Evolutionary conservation across 768 basidiomycete species (phyloP).

Genomic region (Russula ochroleuca): DNA sequence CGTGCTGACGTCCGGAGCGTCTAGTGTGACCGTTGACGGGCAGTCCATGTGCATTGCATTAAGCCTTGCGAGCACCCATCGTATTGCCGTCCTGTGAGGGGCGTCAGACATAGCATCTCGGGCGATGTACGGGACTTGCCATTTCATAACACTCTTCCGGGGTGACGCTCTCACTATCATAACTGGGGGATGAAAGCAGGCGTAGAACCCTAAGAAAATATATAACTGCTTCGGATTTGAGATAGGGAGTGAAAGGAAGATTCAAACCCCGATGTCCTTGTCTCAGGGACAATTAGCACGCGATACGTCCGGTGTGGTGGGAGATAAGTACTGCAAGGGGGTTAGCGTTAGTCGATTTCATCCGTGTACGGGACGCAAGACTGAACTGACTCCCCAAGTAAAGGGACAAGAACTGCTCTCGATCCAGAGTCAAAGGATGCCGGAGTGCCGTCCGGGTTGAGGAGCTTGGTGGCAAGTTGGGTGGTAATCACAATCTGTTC

Average conservation of each 20-base stretch:
- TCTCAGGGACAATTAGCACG: slow-evolving; percentile 41
- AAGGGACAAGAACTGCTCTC: slow-evolving; percentile 61
- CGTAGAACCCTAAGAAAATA: slow-evolving; percentile 38
- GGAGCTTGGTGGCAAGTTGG: slow-evolving; percentile 65
- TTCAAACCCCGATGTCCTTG: slow-evolving; percentile 42
- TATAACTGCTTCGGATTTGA: slow-evolving; percentile 8
- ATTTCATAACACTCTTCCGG: slow-evolving; percentile 33
- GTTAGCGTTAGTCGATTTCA: neutral
- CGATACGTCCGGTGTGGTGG: slow-evolving; percentile 44
- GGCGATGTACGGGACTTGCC: slow-evolving; percentile 25
- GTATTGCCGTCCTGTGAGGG: slow-evolving; percentile 17
- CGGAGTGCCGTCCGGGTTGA: slow-evolving; percentile 58
- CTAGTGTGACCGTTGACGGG: slow-evolving; percentile 10
- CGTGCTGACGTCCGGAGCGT: slow-evolving; percentile 1
- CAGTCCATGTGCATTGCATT: neutral
- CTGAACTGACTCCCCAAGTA: slow-evolving; percentile 46
- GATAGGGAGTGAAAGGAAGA: slow-evolving; percentile 16
- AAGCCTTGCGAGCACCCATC: slow-evolving; percentile 11
- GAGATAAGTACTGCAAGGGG: slow-evolving; percentile 38
- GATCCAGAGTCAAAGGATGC: slow-evolving; percentile 63
- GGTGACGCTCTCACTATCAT: slow-evolving; percentile 22
- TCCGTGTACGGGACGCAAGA: neutral
- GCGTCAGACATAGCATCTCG: slow-evolving; percentile 1
- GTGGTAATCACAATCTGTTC: slow-evolving; percentile 54
- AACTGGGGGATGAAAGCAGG: slow-evolving; percentile 39